A percentile compares a stretch with the other conserved stretches of the same genome.
These are phyloP conservation scores for Sparassis latifolia DNA, from an alignment of 1,284 basidiomycete species.

Conservation along the genomic window DNA sequence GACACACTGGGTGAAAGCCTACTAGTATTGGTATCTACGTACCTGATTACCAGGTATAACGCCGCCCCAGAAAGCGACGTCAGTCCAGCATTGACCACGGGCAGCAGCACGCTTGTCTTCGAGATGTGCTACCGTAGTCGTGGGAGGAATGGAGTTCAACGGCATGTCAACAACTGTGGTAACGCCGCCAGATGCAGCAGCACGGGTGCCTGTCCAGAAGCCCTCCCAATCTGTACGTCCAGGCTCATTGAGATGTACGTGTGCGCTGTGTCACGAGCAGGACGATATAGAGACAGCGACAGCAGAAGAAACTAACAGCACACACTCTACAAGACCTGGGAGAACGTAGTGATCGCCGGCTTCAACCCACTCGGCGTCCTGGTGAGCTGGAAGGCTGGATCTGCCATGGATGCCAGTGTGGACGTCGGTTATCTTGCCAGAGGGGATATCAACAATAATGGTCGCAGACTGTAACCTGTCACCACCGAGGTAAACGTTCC, in stretches of 20 bases:
- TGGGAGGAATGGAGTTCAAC: conserved; percentile 90
- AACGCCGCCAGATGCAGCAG: conserved; percentile 85
- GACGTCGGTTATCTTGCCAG: conserved; percentile 67
- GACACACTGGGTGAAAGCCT: too few relatives aligned
- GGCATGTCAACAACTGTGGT: conserved; percentile 96
- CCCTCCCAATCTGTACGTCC: conserved; percentile 93
- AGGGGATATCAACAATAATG: conserved; percentile 51
- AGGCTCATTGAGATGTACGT: conserved; percentile 92
- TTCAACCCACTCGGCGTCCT: conserved; percentile 49
- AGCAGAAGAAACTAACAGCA: conserved; percentile 10
- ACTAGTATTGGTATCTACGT: neutral
- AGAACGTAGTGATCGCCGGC: conserved; percentile 61
- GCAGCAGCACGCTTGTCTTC: conserved; percentile 67
- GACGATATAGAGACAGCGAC: neutral
- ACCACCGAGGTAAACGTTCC: conserved; percentile 50
- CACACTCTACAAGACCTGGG: conserved; percentile 83
- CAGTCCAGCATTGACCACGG: conserved; percentile 68
- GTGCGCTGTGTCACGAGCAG: conserved; percentile 45
- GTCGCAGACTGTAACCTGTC: conserved; percentile 59
- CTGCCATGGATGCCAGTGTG: conserved; percentile 25
- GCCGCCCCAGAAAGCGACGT: conserved; percentile 94
- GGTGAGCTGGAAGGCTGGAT: conserved; percentile 29
- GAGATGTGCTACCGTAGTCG: conserved; percentile 76
- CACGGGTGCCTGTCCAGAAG: conserved; percentile 83
- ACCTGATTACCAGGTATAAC: conserved; percentile 86